Evolutionary conservation across 1,139 yeast species (phyloP).

Genomic region (Zygosaccharomyces sapae): DNA sequence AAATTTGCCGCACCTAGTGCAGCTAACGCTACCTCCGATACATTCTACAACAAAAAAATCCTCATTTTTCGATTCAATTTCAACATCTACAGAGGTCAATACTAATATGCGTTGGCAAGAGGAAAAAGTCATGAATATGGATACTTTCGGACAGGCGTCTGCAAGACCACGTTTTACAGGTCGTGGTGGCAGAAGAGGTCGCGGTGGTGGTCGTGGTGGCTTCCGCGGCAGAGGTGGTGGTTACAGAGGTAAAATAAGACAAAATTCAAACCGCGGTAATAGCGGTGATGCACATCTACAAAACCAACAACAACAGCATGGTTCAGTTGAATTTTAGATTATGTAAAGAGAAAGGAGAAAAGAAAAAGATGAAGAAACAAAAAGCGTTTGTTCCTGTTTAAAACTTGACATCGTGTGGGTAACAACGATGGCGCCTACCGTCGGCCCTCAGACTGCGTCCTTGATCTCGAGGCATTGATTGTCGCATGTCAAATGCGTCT

Average conservation of each 20-base stretch:
- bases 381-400: constrained; percentile 13
- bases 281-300: constrained; percentile 10
- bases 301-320: constrained; percentile 14
- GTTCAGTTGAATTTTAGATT: constrained; percentile 11
- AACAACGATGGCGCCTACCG: constrained; percentile 55
- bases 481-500: constrained; percentile 89
- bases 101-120: constrained; percentile 56
- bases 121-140: constrained; percentile 53
- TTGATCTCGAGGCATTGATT: constrained; percentile 43
- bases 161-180: constrained; percentile 39
- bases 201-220: constrained; percentile 35
- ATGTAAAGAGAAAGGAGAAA: constrained; percentile 2
- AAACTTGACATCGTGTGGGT: constrained; percentile 53
- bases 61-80: constrained; percentile 77
- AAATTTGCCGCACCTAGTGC: constrained; percentile 39
- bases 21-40: constrained; percentile 19
- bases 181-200: constrained; percentile 38
- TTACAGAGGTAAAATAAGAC: constrained; percentile 31
- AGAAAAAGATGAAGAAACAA: too few relatives aligned
- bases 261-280: constrained; percentile 18
- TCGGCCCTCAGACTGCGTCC: constrained; percentile 49
- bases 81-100: constrained; percentile 48
- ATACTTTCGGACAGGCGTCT: constrained; percentile 58
- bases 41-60: constrained; percentile 62
- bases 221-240: constrained; percentile 34